Percentiles rank a stretch among this genome's conserved stretches.
Evolutionary conservation across 2,329 filamentous ascomycete genomes (phyloP).

Genomic region (Colletotrichum tabaci): DNA sequence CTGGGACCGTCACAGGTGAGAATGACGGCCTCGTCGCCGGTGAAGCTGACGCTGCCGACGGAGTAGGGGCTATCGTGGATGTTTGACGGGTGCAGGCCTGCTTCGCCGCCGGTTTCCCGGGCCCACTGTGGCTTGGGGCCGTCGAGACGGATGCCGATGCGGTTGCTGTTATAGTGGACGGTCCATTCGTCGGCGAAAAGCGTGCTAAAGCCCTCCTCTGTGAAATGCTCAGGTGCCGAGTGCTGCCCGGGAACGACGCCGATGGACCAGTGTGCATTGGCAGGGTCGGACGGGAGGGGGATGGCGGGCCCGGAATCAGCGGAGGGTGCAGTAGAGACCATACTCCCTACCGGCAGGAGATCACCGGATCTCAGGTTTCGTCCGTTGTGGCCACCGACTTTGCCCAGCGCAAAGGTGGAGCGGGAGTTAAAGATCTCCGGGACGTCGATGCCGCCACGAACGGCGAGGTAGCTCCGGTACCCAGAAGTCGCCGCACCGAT

Average conservation of each 20-base stretch:
- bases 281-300: constrained; percentile 46
- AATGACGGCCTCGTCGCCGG: constrained; percentile 58
- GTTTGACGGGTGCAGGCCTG: constrained; percentile 59
- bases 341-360: constrained; percentile 46
- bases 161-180: constrained; percentile 59
- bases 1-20: constrained; percentile 58
- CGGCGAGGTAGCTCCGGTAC: constrained; percentile 52
- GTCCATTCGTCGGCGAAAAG: constrained; percentile 55
- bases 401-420: constrained; percentile 51
- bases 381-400: constrained; percentile 53
- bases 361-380: constrained; percentile 51
- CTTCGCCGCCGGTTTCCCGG: constrained; percentile 54
- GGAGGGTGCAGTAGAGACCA: background rate
- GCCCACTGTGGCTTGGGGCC: constrained; percentile 57
- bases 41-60: constrained; percentile 59
- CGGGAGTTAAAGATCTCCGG: constrained; percentile 53
- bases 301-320: constrained; percentile 11
- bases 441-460: constrained; percentile 53
- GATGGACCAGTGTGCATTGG: constrained; percentile 49
- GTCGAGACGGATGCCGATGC: constrained; percentile 56
- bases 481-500: constrained; percentile 49
- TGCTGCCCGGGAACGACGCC: constrained; percentile 57
- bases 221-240: constrained; percentile 56
- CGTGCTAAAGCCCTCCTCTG: constrained; percentile 47
- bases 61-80: constrained; percentile 58